Evolutionary conservation across 306 rosid genomes (phyloP).

Genomic region (Rubus idaeus): DNA sequence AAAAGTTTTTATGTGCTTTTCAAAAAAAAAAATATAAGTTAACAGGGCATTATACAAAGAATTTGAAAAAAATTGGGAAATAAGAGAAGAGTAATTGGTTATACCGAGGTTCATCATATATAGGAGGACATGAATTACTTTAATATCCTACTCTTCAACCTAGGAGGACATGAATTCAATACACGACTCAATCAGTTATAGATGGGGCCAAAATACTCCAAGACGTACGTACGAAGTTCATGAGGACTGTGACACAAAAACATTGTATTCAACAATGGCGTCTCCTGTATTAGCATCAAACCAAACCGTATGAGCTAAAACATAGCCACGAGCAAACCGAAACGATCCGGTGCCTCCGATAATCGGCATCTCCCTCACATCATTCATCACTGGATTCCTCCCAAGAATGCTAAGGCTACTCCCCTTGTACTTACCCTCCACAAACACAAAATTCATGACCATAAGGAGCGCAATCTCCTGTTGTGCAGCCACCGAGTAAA

Average conservation of each 20-base stretch:
- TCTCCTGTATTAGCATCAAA: conserved; percentile 30
- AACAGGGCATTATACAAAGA: no score
- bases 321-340: conserved; percentile 33
- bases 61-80: no score
- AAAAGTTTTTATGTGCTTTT: no score
- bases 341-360: conserved; percentile 36
- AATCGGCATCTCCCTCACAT: conserved; percentile 36
- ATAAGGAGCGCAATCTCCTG: conserved; percentile 25
- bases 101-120: no score
- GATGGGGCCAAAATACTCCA: no score
- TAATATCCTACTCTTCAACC: no score
- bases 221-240: background rate
- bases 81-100: no score
- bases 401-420: conserved; percentile 36
- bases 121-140: no score
- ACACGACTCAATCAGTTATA: no score
- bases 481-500: conserved; percentile 33
- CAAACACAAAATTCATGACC: conserved; percentile 27
- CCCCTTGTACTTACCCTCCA: conserved; percentile 28
- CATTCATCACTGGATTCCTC: conserved; percentile 25
- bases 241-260: conserved; percentile 21
- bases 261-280: conserved; percentile 43
- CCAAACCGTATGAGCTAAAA: conserved; percentile 35
- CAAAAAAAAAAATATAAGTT: no score
- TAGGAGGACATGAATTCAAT: no score